phyloP scores from a whole-genome alignment of 1,139 yeast species.

The Torulaspora globosa region DNA sequence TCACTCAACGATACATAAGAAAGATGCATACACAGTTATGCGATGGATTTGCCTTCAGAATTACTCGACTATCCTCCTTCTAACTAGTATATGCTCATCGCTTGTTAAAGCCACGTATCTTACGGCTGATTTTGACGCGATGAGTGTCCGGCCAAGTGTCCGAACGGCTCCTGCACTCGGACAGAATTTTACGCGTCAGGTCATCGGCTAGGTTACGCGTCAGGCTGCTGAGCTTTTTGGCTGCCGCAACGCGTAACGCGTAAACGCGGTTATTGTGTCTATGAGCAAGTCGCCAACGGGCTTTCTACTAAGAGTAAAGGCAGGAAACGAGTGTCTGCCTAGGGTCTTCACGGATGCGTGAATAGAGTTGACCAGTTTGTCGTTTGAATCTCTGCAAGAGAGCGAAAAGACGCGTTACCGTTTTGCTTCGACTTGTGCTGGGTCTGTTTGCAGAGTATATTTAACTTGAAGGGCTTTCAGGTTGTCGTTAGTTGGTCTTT shows the following conservation, averaged over 20 bases:
- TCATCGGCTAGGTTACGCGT: slow-evolving; percentile 1
- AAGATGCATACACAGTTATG: too few relatives aligned
- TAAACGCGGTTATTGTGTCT: slow-evolving; percentile 9
- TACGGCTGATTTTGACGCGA: too few relatives aligned
- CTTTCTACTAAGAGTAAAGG: slow-evolving; percentile 4
- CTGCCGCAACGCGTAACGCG: slow-evolving; percentile 11
- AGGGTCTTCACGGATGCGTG: slow-evolving; percentile 1
- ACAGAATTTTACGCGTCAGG: slow-evolving; percentile 4
- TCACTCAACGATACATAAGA: too few relatives aligned
- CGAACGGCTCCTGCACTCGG: neutral
- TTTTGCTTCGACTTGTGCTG: slow-evolving; percentile 1
- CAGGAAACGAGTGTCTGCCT: neutral
- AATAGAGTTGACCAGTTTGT: neutral
- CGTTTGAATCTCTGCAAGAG: neutral
- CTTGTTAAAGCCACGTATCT: too few relatives aligned
- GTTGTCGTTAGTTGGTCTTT: neutral
- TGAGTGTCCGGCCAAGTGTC: too few relatives aligned
- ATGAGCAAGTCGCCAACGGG: neutral
- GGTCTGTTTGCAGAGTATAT: neutral
- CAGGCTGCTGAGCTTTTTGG: neutral
- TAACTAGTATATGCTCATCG: too few relatives aligned
- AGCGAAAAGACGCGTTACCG: slow-evolving; percentile 5
- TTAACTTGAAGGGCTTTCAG: neutral
- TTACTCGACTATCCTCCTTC: too few relatives aligned
- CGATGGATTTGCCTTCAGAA: too few relatives aligned